phyloP scores from a whole-genome alignment of 345 rosid species.

The Moricandia arvensis region DNA sequence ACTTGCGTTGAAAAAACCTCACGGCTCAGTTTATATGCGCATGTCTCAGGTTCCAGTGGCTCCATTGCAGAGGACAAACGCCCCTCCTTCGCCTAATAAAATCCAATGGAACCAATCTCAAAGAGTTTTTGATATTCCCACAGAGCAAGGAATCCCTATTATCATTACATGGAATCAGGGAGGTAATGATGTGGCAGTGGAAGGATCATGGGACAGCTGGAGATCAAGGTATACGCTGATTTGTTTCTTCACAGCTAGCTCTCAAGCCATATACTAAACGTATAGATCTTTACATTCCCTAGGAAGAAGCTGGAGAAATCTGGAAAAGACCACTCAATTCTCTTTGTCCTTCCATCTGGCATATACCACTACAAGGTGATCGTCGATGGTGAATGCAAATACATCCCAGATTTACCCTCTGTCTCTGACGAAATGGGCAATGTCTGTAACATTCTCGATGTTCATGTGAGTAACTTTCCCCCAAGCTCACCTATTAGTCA shows the following conservation, averaged over 20 bases:
- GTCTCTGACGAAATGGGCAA: conserved; percentile 63
- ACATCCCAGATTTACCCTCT: conserved; percentile 77
- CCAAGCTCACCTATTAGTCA: background rate
- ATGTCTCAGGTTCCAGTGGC: too few species aligned
- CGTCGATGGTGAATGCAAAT: conserved; percentile 83
- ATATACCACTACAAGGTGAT: conserved; percentile 82
- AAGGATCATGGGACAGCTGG: conserved; percentile 98
- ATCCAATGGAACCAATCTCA: conserved; percentile 53
- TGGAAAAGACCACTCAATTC: conserved; percentile 77
- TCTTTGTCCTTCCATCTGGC: conserved; percentile 76
- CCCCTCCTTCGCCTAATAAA: conserved; percentile 43
- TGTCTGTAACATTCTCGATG: conserved; percentile 79
- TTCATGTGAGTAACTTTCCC: conserved; percentile 57
- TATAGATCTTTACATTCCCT: background rate
- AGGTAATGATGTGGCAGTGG: conserved; percentile 78
- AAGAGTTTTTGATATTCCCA: conserved; percentile 40
- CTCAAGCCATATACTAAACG: background rate
- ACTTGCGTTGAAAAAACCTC: background rate
- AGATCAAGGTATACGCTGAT: conserved; percentile 52
- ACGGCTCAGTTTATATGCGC: background rate
- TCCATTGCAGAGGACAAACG: conserved; percentile 62
- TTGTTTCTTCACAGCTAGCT: background rate
- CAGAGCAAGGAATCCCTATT: conserved; percentile 75
- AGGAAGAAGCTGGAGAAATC: conserved; percentile 72
- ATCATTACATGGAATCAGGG: too few species aligned